Base-by-base conservation (phyloP, 192 early-diverging fungal species). In the Paraglomus brasilianum region DNA sequence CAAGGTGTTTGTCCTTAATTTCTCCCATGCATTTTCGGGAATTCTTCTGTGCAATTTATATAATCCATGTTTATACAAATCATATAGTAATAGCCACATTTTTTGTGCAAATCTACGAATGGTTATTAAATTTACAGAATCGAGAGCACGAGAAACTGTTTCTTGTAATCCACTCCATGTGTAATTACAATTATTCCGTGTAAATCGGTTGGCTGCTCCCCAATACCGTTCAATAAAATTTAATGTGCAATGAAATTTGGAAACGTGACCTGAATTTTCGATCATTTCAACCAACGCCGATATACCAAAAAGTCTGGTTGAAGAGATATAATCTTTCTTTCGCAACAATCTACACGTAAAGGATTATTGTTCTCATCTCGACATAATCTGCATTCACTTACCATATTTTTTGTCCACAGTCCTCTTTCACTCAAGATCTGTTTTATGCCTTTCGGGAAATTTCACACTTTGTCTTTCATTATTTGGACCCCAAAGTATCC, bases 141-240 rank as follows among this genome's bases (percentile, higher is more conserved):
- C 66, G 44, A 74, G 66, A 21, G 48, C 58, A 30, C 19, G 5
- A 8, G 65, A 58, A 70, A 74, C 58, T 14, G 52, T 75, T 47
- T 45, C 11, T 48, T 71, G 49, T 36, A 75, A 63, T 11, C 62
- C 62, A 8, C 13, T 11, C 22, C 67, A 76, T 22, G 57, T 68
- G 39, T 76, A 76, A 62, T 71, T 49, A 67, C 70, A 72, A 13
- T 72, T 5, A 17, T 72, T 47, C 8, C 64, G 47, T 44, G 70
- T 62, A 61, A 68, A 76, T 38, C 42, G 9, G 36, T 72, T 76
- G 44, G 53, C 38, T 45, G 70, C 70, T 14, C 70, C 70, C 69
- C 55, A 75, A 55, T 71, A 75, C 53, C 66, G 66, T 53, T 75
- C 50, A 46, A 75, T 71, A 58, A 71, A 75, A 40, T 75, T 75